A percentile compares a stretch with the other conserved stretches of the same genome.
phyloP scores from a whole-genome alignment of 495 filamentous ascomycete genomes.

The Tuber melanosporum region DNA sequence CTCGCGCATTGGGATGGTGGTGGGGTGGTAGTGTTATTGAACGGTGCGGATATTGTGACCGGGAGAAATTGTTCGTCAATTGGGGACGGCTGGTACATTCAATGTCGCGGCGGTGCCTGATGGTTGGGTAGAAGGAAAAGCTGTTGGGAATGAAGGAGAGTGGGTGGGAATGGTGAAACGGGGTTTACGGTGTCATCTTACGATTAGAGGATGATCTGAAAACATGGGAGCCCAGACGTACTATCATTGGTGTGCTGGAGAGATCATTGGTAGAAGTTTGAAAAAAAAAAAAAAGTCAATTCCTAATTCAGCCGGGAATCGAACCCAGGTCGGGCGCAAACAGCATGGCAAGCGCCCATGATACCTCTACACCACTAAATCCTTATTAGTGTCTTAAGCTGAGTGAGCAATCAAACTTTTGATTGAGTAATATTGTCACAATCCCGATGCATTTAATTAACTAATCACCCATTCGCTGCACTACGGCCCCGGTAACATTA shows the following conservation, averaged over 20 bases:
- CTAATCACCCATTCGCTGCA: too few species aligned
- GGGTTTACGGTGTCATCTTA: neutral
- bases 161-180: neutral
- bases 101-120: neutral
- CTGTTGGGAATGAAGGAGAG: neutral
- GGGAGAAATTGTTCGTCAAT: neutral
- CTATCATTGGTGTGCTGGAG: neutral
- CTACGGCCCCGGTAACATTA: too few species aligned
- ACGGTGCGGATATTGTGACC: neutral
- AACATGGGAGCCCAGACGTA: neutral
- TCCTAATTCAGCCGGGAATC: conserved; percentile 38
- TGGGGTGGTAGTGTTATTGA: neutral
- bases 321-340: conserved; percentile 39
- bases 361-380: conserved; percentile 41
- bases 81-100: neutral
- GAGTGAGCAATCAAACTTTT: neutral
- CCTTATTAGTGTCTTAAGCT: neutral
- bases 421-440: neutral
- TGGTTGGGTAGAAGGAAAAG: neutral
- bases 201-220: neutral
- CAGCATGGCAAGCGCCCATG: conserved; percentile 38
- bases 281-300: neutral
- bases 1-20: neutral
- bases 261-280: neutral
- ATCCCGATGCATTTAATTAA: neutral